These are phyloP conservation scores for Suhomyces sp. DNA, from an alignment of 805 yeast species.

Conservation along the genomic window DNA sequence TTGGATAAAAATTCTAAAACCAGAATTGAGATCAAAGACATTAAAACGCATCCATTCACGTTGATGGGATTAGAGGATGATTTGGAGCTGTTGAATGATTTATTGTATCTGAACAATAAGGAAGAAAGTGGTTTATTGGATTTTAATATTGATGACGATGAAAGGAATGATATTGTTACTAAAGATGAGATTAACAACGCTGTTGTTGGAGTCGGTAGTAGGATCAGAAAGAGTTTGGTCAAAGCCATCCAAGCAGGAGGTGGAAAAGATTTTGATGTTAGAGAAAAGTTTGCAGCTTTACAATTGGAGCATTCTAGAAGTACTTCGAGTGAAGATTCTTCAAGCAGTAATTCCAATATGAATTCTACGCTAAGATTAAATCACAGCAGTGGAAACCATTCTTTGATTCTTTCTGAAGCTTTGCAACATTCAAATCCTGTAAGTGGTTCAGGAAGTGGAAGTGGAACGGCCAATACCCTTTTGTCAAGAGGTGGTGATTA, in stretches of 20 bases:
- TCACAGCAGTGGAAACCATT: slow-evolving; percentile 18
- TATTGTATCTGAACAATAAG: slow-evolving; percentile 32
- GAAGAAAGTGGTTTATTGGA: slow-evolving; percentile 12
- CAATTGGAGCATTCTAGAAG: slow-evolving; percentile 27
- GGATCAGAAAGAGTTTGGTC: slow-evolving; percentile 52
- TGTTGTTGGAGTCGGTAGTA: slow-evolving; percentile 75
- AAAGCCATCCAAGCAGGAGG: slow-evolving; percentile 38
- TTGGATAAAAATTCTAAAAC: slow-evolving; percentile 67
- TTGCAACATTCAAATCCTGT: slow-evolving; percentile 17
- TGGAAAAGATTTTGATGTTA: slow-evolving; percentile 21
- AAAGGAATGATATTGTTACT: slow-evolving; percentile 49
- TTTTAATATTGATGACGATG: slow-evolving; percentile 22
- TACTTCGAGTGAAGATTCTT: slow-evolving; percentile 32
- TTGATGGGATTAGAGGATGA: slow-evolving; percentile 41
- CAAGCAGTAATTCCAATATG: slow-evolving; percentile 14
- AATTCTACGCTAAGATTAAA: slow-evolving; percentile 15
- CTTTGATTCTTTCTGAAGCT: slow-evolving; percentile 35
- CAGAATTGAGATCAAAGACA: slow-evolving; percentile 68
- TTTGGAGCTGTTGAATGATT: slow-evolving; percentile 32
- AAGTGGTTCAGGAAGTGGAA: neutral
- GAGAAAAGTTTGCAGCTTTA: slow-evolving; percentile 18
- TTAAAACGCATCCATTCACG: slow-evolving; percentile 74
- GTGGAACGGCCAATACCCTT: slow-evolving; percentile 4
- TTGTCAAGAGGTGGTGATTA: slow-evolving; percentile 1
- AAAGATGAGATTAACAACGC: slow-evolving; percentile 73